A percentile compares a stretch with the other conserved stretches of the same genome.
Evolutionary conservation across 1,284 basidiomycete species (phyloP).

Genomic region (Ganoderma multipileum): DNA sequence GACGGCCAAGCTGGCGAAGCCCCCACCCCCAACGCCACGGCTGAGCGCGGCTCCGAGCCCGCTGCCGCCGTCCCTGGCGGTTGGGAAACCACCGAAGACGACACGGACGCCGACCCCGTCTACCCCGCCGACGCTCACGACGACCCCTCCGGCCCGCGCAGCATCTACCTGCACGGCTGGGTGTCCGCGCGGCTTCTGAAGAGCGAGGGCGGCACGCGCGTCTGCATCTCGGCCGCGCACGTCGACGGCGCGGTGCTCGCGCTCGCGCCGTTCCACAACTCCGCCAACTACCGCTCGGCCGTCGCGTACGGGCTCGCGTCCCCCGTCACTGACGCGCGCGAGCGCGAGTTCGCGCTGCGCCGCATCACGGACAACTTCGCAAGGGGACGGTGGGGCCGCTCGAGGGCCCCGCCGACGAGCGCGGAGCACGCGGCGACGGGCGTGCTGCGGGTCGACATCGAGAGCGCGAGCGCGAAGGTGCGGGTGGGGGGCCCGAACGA

Average conservation of each 20-base stretch:
- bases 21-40: not conserved
- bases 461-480: slow-evolving; percentile 1
- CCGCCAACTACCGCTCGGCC: not conserved
- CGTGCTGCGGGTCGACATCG: not conserved
- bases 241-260: slow-evolving; percentile 1
- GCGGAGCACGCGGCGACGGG: not conserved
- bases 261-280: not conserved
- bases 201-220: not conserved
- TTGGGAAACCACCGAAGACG: not conserved
- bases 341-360: not conserved
- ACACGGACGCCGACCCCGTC: not conserved
- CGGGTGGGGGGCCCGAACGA: not conserved
- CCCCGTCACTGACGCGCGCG: not conserved
- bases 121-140: not conserved
- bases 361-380: slow-evolving; percentile 1
- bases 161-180: slow-evolving; percentile 3
- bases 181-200: not conserved
- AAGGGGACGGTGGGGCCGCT: not conserved
- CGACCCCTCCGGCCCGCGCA: not conserved
- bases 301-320: not conserved
- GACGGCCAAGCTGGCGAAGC: not conserved
- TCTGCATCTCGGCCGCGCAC: not conserved
- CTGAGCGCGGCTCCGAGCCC: not conserved
- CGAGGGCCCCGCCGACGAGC: not conserved
- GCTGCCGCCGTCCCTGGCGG: not conserved